Conservation (phyloP, 2,329 filamentous ascomycete genomes). For the Sphaerulina musiva region DNA sequence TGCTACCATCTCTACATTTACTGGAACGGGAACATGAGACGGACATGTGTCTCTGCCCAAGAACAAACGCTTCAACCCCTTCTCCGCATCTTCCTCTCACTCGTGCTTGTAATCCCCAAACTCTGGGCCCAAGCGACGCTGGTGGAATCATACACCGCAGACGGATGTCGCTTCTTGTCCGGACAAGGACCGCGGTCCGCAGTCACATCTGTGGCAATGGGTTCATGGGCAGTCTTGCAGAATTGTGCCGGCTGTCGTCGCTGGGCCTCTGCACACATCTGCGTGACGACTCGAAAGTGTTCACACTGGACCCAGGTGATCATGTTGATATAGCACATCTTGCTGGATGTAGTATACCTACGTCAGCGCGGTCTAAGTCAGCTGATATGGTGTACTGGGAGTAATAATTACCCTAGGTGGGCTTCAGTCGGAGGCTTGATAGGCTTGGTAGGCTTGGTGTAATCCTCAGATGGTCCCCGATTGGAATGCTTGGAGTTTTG, state of each 20-base stretch:
- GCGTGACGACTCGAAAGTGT: conserved; percentile 14
- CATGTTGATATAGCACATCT: conserved; percentile 19
- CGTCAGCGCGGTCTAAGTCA: background rate
- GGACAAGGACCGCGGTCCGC: conserved; percentile 12
- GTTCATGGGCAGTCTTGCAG: conserved; percentile 17
- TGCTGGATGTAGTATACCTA: background rate
- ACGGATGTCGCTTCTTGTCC: conserved; percentile 10
- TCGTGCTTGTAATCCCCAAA: background rate
- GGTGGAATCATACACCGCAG: background rate
- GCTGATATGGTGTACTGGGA: background rate
- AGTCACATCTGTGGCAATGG: conserved; percentile 17
- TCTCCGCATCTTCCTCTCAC: background rate
- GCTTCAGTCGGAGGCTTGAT: background rate
- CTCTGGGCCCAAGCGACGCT: background rate
- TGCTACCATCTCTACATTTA: no score
- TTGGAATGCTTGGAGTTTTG: background rate
- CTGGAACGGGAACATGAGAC: no score
- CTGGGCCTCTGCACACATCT: conserved; percentile 14
- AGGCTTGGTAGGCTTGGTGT: background rate
- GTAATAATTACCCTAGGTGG: no score
- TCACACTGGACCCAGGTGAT: conserved; percentile 18
- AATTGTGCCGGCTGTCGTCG: conserved; percentile 6
- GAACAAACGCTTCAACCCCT: no score
- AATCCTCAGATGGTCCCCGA: background rate
- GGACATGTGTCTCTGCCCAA: no score